Evolutionary conservation across 352 stramenopile genomes (phyloP).

Genomic region (Pythium folliculosum): DNA sequence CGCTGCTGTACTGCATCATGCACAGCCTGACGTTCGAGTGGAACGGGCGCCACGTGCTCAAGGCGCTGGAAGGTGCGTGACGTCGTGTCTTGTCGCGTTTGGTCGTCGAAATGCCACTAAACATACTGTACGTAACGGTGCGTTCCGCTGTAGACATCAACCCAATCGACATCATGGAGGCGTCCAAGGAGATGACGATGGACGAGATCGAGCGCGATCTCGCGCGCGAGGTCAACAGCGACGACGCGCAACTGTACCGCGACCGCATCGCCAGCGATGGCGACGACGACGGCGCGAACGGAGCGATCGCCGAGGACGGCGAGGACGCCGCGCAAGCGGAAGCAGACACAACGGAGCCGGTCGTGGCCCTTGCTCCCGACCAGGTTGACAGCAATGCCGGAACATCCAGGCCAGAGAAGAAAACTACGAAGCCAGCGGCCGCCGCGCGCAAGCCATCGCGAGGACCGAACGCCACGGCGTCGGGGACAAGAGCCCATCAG

Average conservation of each 20-base stretch:
- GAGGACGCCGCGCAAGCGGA: background rate
- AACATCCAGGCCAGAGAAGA: background rate
- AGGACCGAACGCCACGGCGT: background rate
- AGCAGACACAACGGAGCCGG: background rate
- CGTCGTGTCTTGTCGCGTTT: too few species aligned
- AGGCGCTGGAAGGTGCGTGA: slow-evolving; percentile 46
- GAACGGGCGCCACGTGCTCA: slow-evolving; percentile 50
- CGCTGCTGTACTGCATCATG: slow-evolving; percentile 76
- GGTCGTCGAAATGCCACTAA: background rate
- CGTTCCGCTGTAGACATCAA: slow-evolving; percentile 42
- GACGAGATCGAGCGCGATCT: slow-evolving; percentile 56
- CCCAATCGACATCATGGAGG: slow-evolving; percentile 54
- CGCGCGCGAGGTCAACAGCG: slow-evolving; percentile 47
- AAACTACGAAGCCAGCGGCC: background rate
- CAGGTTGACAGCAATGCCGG: background rate
- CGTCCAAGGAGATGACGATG: slow-evolving; percentile 46
- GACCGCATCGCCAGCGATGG: slow-evolving; percentile 31
- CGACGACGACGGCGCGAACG: background rate
- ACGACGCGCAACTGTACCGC: slow-evolving; percentile 40
- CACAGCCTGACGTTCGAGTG: slow-evolving; percentile 60
- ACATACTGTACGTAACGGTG: background rate
- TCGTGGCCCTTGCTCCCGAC: background rate
- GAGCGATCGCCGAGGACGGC: background rate
- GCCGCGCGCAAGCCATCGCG: background rate
- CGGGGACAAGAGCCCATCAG: background rate